These are phyloP conservation scores for Penicillium angulare DNA, from an alignment of 495 filamentous ascomycete species.

Conservation along the genomic window DNA sequence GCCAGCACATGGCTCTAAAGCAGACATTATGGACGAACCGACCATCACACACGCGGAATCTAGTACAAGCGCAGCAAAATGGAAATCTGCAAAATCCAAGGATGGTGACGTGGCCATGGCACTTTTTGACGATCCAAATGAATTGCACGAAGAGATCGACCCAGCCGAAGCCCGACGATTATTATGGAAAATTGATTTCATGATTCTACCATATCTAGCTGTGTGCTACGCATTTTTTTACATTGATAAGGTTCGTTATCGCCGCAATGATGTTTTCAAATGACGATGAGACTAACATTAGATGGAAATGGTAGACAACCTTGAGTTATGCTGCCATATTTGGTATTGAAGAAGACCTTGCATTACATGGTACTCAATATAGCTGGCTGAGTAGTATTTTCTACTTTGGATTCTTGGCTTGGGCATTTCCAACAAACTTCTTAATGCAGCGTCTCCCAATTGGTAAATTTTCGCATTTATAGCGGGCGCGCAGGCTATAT, in stretches of 20 bases:
- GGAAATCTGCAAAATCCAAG: constrained; percentile 24
- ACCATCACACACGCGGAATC: constrained; percentile 28
- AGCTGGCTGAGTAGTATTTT: constrained; percentile 53
- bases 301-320: too few species aligned
- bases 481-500: too few species aligned
- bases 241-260: constrained; percentile 42
- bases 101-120: constrained; percentile 49
- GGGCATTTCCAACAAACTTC: constrained; percentile 43
- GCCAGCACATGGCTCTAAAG: constrained; percentile 21
- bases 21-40: constrained; percentile 19
- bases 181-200: constrained; percentile 55
- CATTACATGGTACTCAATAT: constrained; percentile 49
- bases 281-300: too few species aligned
- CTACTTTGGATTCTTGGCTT: constrained; percentile 56
- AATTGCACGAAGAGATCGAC: constrained; percentile 47
- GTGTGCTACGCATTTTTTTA: constrained; percentile 63
- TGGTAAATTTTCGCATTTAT: background rate
- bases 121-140: constrained; percentile 40
- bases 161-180: constrained; percentile 47
- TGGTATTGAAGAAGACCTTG: constrained; percentile 46
- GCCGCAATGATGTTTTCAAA: too few species aligned
- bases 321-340: constrained; percentile 58
- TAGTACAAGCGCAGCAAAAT: constrained; percentile 20
- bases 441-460: constrained; percentile 53
- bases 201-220: constrained; percentile 49